phyloP scores from a whole-genome alignment of 176 grass and related monocot species.

The Triticum urartu region DNA sequence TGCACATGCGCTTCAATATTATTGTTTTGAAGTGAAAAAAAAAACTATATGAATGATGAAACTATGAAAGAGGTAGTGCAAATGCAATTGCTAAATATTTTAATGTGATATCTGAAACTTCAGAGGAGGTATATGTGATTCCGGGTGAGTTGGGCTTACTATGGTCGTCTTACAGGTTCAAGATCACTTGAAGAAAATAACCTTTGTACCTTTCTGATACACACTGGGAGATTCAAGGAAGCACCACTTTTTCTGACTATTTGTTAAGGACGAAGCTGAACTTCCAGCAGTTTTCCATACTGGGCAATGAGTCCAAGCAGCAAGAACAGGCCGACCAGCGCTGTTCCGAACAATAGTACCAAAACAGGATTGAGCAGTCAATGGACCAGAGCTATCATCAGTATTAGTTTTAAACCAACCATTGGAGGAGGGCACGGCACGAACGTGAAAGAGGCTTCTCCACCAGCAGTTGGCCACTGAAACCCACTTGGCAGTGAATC shows the following conservation, averaged over 20 bases:
- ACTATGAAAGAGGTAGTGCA: neutral
- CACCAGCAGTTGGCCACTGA: no score
- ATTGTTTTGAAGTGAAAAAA: neutral
- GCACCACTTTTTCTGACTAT: constrained; percentile 7
- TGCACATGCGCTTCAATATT: neutral
- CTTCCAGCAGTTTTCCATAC: neutral
- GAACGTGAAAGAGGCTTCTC: no score
- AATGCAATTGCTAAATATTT: neutral
- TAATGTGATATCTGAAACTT: constrained; percentile 10
- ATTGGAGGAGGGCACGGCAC: no score
- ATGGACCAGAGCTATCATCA: no score
- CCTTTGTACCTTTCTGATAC: constrained; percentile 11
- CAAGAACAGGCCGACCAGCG: no score
- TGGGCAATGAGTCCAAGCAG: neutral
- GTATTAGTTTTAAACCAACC: no score
- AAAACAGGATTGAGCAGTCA: no score
- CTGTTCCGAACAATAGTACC: no score
- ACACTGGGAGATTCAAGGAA: neutral
- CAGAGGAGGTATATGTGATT: constrained; percentile 23
- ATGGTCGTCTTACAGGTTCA: neutral
- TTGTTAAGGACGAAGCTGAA: neutral
- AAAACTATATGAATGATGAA: neutral
- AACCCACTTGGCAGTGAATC: no score
- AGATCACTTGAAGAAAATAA: neutral
- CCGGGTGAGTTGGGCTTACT: constrained; percentile 3